Evolutionary conservation across 352 stramenopile species (phyloP), one percentile per base, ranked within the genome.

Genomic region (Blastocystis sp.): DNA sequence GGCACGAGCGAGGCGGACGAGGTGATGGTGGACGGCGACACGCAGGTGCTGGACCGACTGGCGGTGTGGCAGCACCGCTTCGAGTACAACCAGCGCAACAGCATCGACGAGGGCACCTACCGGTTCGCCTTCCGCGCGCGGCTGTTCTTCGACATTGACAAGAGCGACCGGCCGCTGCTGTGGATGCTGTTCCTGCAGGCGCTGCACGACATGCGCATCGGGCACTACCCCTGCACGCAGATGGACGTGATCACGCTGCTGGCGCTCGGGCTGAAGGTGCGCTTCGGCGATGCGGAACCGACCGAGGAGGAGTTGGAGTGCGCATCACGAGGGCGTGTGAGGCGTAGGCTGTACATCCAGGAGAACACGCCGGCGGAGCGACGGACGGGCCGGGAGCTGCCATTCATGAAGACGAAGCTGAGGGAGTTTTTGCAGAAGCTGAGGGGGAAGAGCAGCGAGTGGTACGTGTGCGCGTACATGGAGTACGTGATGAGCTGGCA

Each of bases 401-500:
- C 48, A n/a, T 21, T 84, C 21, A 54, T 38, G 19, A 45, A 57
- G 10, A 11, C 68, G 57, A 84, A 84, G 34, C 24, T 84, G 54
- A 70, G 38, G 7, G 21, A 48, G 7, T 84, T 84, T 28, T 48
- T 45, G 34, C 10, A 28, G 4, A 84, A 84, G 48, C 54, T 84
- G 11, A 62, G 69, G 40, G 57, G 42, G 24, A 68, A 64, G 57
- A 14, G 28, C 19, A 19, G 52, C 21, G 74, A 84, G 10, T 84
- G 74, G 74, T 84, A 84, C 45, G 21, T 84, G 1, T 69, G 66
- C 45, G 74, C 74, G 40, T 84, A 84, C 45, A 40, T 84, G 59
- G 74, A 84, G 52, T 84, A 84, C 48, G 60, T 84, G 21, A 84
- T 84, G 74, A 84, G 52, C n/a, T 84, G 74, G 74, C 54, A 84